Evolutionary conservation across 139 green algal genomes (phyloP), one percentile per base, ranked within the genome.

Genomic region (Chlamydomonas applanata): DNA sequence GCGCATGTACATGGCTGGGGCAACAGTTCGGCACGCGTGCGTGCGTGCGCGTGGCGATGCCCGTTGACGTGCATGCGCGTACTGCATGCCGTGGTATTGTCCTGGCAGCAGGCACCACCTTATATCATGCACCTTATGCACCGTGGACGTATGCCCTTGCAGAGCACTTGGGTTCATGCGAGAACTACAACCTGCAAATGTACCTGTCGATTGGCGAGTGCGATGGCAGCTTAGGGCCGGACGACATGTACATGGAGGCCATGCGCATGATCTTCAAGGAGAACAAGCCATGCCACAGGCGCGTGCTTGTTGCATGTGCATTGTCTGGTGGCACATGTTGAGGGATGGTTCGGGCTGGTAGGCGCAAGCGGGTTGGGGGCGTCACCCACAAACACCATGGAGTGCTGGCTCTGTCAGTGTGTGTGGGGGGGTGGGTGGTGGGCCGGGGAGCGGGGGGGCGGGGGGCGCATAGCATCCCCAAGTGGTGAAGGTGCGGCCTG

Each of bases 181-280:
- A 74, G 46, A 75, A 69, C 13, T 86, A 89, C 78, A 86, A 71
- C 25, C 64, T 89, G 29, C 66, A 76, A 30, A 85, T 78, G 36
- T 89, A 89, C 75, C 61, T 89, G 24, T 73, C 80, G 19, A 85
- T 89, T 44, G 83, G 83, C 27, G 79, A 89, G 53, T 81, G 69
- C 56, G 79, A 85, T 33, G 79, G 76, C 27, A 78, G 73, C 60
- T 34, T 82, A 45, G 69, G 52, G 7, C 63, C 83, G 13, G 83
- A 82, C 14, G 59, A 75, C 49, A 80, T 88, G 76, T 85, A 79
- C 63, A 44, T 70, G 20, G 73, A 83, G 72, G 73, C 79, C 19
- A 85, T 88, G 77, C 27, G 78, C 24, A 59, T 71, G 1, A 84
- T 88, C 22, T 87, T 87, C 46, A 34, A 76, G 44, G 49, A 77